Base-by-base conservation (phyloP, 805 yeast genomes). In the Scheffersomyces amazonensis region DNA sequence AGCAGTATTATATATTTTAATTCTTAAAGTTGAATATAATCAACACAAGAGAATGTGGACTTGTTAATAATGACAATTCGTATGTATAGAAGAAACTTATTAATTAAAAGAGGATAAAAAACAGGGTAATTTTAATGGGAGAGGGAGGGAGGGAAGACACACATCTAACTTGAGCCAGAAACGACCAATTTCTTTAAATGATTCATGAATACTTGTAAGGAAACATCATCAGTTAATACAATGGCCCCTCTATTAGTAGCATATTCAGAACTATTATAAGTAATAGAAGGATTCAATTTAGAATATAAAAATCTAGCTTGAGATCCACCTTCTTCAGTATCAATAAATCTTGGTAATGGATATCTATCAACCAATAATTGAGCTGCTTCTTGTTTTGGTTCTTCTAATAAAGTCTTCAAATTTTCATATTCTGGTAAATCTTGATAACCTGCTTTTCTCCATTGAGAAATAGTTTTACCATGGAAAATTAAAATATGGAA, bases 291-390 rank as follows among this genome's bases (percentile, higher is more conserved):
- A 63, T 95, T 93, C 62, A 93, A 79, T 66, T 89, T 93, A 20
- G 97, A 87, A 64, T 88, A 81, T 64, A 93, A 75, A 75, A 93
- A 93, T 67, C 99, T 82, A 2, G 98, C 97, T 68, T 93, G 99
- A 12, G 97, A 90, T 39, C 96, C 97, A 53, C 99, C 98, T 53
- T 91, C 97, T 60, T 91, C 97, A 42, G 96, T 88, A 53, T 91
- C 96, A 51, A 93, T 90, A 58, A 91, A 93, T 66, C 99, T 80
- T 34, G 99, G 99, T 56, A 93, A 74, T 52, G 99, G 99, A 80
- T 88, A 91, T 58, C 99, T 78, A 58, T 93, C 98, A 27, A 85
- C 79, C 53, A 93, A 78, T 47, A 95, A 73, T 52, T 84, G 88
- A 5, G 96, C 91, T 16, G 98, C 98, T 64, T 93, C 99, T 38